Percentiles rank a stretch among this genome's conserved stretches.
Conservation (phyloP, 495 filamentous ascomycete species). For the Neurospora sp. region DNA sequence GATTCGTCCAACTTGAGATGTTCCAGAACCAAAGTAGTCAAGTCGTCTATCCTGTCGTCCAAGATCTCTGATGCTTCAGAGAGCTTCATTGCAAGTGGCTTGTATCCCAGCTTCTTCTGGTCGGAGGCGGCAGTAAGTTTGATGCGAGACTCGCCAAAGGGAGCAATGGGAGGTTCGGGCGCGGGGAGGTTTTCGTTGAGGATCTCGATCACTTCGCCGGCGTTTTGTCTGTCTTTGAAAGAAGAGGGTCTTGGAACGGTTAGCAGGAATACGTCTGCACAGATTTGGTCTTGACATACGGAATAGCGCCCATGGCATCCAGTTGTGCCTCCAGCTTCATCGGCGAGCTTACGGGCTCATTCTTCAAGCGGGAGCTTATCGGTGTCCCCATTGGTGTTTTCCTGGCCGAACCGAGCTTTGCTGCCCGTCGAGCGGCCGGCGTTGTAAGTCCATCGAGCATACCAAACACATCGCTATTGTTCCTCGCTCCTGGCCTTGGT, state of each 20-base stretch:
- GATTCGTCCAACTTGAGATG: constrained; percentile 66
- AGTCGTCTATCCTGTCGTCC: constrained; percentile 91
- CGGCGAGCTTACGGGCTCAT: constrained; percentile 36
- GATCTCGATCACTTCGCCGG: constrained; percentile 73
- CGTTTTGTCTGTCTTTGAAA: constrained; percentile 61
- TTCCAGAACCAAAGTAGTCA: constrained; percentile 58
- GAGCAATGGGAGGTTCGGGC: constrained; percentile 61
- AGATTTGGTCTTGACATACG: constrained; percentile 16
- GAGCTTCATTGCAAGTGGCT: constrained; percentile 85
- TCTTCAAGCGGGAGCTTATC: constrained; percentile 35
- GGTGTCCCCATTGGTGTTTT: constrained; percentile 45
- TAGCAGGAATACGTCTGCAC: background rate
- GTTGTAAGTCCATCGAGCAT: constrained; percentile 80
- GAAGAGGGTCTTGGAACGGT: constrained; percentile 33
- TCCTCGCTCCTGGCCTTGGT: constrained; percentile 47
- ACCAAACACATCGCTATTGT: constrained; percentile 62
- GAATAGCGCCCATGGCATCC: constrained; percentile 26
- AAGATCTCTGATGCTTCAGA: constrained; percentile 85
- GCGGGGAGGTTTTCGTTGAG: constrained; percentile 66
- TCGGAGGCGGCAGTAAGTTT: constrained; percentile 75
- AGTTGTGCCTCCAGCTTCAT: constrained; percentile 31
- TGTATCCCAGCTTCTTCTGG: constrained; percentile 80
- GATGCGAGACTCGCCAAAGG: constrained; percentile 65
- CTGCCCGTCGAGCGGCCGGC: constrained; percentile 40
- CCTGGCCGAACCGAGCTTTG: constrained; percentile 45